phyloP scores from a whole-genome alignment of 2,329 filamentous ascomycete genomes.

The Fusarium marasasianum region DNA sequence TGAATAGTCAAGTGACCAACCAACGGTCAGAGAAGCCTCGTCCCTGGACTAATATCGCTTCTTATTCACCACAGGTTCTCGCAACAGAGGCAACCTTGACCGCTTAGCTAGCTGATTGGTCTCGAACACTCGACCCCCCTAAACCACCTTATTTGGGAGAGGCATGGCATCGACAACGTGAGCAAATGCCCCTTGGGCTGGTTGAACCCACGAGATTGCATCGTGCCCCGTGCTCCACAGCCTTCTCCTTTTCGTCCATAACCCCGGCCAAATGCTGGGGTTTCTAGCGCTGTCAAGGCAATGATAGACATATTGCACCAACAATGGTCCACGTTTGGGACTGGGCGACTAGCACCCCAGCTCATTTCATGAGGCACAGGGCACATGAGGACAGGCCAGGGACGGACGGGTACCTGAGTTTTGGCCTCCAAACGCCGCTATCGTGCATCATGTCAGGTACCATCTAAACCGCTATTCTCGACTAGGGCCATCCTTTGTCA shows the following conservation, averaged over 20 bases:
- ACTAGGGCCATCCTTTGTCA: constrained; percentile 29
- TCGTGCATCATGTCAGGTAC: constrained; percentile 31
- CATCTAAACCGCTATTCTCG: constrained; percentile 30
- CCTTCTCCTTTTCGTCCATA: constrained; percentile 39
- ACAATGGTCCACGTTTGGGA: constrained; percentile 40
- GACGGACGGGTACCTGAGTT: constrained; percentile 34
- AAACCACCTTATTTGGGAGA: constrained; percentile 15
- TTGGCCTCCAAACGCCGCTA: constrained; percentile 11
- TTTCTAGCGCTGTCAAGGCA: constrained; percentile 9
- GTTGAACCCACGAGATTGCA: constrained; percentile 41
- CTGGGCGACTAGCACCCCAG: constrained; percentile 29
- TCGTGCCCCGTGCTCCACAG: constrained; percentile 38
- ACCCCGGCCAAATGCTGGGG: constrained; percentile 18
- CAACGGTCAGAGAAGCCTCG: constrained; percentile 13
- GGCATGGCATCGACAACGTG: constrained; percentile 12
- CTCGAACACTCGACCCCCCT: background rate
- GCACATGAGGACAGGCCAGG: constrained; percentile 7
- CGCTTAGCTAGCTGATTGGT: constrained; percentile 29
- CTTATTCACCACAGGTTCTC: constrained; percentile 4
- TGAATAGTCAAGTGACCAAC: constrained; percentile 28
- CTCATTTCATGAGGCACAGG: constrained; percentile 30
- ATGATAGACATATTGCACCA: constrained; percentile 40
- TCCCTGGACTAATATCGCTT: constrained; percentile 40
- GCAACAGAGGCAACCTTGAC: constrained; percentile 12
- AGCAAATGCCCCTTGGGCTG: constrained; percentile 24